Conservation (phyloP, 78 protist species). For the Tieghemostelium lacteum region DNA sequence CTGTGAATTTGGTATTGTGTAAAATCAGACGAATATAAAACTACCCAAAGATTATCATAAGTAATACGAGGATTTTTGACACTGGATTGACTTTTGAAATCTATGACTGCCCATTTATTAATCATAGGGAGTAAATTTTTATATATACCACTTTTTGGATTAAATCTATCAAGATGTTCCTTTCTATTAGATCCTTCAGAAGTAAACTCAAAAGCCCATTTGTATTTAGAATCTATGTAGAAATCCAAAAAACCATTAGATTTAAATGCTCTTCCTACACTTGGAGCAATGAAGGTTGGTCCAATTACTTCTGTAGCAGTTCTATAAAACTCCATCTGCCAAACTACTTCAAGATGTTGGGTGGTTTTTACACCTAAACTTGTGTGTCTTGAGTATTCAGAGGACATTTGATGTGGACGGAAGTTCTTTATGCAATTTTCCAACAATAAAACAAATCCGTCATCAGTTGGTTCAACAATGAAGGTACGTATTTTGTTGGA, state of each 20-base stretch:
- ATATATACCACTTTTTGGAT: too few species aligned
- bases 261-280: conserved; percentile 9
- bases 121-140: not conserved
- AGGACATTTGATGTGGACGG: not conserved
- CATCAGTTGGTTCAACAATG: too few species aligned
- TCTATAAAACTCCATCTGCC: not conserved
- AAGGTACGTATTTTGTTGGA: not conserved
- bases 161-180: not conserved
- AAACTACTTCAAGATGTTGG: not conserved
- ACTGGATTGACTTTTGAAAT: not conserved
- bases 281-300: not conserved
- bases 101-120: not conserved
- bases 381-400: not conserved
- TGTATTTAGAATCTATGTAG: conserved; percentile 12
- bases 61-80: not conserved
- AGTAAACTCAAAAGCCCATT: conserved; percentile 1
- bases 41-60: not conserved
- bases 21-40: not conserved
- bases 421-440: not conserved
- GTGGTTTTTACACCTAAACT: too few species aligned
- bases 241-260: not conserved
- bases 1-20: not conserved
- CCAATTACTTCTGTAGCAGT: not conserved
- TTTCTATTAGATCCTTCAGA: not conserved
- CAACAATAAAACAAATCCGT: too few species aligned